Evolutionary conservation across 2,329 filamentous ascomycete genomes (phyloP).

Genomic region (Diaporthe australafricana): DNA sequence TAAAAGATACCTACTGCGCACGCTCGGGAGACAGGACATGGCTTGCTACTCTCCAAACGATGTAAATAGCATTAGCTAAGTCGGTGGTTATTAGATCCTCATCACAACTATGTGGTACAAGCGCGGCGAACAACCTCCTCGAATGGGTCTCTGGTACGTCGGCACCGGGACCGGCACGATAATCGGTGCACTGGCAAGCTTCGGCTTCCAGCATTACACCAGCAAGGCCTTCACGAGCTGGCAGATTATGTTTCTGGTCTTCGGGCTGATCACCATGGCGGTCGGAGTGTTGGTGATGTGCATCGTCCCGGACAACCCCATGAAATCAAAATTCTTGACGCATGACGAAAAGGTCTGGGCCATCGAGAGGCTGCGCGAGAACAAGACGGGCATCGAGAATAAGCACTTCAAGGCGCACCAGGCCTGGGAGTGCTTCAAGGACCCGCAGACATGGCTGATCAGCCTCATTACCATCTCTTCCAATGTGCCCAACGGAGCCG

Average conservation of each 20-base stretch:
- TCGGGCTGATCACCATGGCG: slow-evolving; percentile 34
- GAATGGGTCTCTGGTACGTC: slow-evolving; percentile 49
- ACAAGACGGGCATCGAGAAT: slow-evolving; percentile 76
- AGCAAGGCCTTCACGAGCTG: slow-evolving; percentile 38
- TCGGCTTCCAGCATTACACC: slow-evolving; percentile 47
- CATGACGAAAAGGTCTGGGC: slow-evolving; percentile 37
- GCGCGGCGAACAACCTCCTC: slow-evolving; percentile 46
- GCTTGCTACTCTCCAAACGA: neutral
- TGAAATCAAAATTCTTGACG: slow-evolving; percentile 30
- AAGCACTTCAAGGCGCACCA: slow-evolving; percentile 76
- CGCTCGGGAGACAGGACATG: neutral
- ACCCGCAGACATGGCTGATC: slow-evolving; percentile 40
- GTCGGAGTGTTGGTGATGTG: slow-evolving; percentile 31
- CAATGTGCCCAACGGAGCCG: slow-evolving; percentile 40
- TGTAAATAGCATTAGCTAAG: neutral
- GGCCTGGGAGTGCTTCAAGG: slow-evolving; percentile 46
- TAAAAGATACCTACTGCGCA: too few relatives aligned
- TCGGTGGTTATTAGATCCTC: slow-evolving; percentile 11
- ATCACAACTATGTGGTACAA: slow-evolving; percentile 49
- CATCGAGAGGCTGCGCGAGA: slow-evolving; percentile 66
- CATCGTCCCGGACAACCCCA: slow-evolving; percentile 35
- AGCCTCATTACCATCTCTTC: slow-evolving; percentile 37
- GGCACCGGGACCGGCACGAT: slow-evolving; percentile 47
- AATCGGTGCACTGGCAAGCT: slow-evolving; percentile 45
- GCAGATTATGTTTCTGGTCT: slow-evolving; percentile 39